Percentiles rank a stretch among this genome's conserved stretches.
Evolutionary conservation across 352 stramenopile species (phyloP).

Genomic region (Aphanomyces invadans): DNA sequence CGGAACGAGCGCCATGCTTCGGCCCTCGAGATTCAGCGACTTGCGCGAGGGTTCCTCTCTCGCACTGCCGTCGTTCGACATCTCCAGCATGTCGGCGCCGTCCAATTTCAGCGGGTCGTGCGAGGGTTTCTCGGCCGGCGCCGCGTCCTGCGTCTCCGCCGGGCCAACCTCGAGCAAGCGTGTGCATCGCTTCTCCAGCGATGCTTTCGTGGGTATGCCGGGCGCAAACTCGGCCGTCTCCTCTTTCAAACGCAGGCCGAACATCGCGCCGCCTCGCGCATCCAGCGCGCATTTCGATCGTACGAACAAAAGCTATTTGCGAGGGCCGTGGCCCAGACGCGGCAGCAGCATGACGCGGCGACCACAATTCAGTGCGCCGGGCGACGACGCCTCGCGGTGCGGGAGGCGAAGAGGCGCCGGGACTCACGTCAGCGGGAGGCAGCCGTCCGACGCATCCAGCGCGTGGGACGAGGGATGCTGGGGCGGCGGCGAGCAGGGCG

Average conservation of each 20-base stretch:
- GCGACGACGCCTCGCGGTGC: constrained; percentile 42
- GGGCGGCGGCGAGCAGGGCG: constrained; percentile 31
- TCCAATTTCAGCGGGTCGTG: constrained; percentile 43
- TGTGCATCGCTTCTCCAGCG: constrained; percentile 50
- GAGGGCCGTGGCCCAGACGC: constrained; percentile 53
- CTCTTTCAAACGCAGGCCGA: constrained; percentile 64
- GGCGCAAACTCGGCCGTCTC: constrained; percentile 49
- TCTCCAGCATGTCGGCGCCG: constrained; percentile 31
- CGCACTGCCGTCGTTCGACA: constrained; percentile 28
- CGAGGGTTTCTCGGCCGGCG: constrained; percentile 39
- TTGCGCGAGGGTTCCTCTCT: constrained; percentile 43
- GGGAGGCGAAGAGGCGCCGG: constrained; percentile 34
- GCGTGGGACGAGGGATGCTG: constrained; percentile 41
- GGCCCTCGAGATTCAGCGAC: constrained; percentile 63
- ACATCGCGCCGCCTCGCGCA: constrained; percentile 40
- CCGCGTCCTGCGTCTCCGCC: constrained; percentile 27
- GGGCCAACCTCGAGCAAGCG: constrained; percentile 38
- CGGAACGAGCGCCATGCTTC: constrained; percentile 52
- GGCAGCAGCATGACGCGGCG: constrained; percentile 48
- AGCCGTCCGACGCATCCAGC: constrained; percentile 43
- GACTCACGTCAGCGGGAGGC: constrained; percentile 18
- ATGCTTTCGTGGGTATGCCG: constrained; percentile 69
- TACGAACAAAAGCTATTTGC: constrained; percentile 52
- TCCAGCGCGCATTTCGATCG: constrained; percentile 62
- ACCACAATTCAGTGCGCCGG: constrained; percentile 48